A percentile compares a stretch with the other conserved stretches of the same genome.
Conservation (phyloP, 768 basidiomycete genomes). For the Tricholoma sp. region DNA sequence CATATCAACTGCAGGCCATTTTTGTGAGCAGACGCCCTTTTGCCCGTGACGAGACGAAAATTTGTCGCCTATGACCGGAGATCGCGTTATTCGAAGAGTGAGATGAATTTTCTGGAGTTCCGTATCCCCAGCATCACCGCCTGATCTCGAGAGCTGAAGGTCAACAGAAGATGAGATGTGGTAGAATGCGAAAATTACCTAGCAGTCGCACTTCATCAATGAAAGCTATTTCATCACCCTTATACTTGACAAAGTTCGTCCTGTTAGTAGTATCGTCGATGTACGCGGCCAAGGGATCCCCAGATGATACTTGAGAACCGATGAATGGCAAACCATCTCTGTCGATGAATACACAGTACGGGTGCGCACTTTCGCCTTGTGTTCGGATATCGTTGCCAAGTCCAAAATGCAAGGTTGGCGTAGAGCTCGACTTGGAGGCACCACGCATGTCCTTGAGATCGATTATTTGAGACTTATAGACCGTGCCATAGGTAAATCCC, state of each 20-base stretch:
- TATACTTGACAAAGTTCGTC: slow-evolving; percentile 90
- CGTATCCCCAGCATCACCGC: slow-evolving; percentile 79
- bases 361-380: slow-evolving; percentile 39
- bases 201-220: slow-evolving; percentile 89
- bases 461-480: slow-evolving; percentile 92
- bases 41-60: slow-evolving; percentile 99
- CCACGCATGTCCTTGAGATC: slow-evolving; percentile 83
- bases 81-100: slow-evolving; percentile 87
- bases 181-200: slow-evolving; percentile 41
- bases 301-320: slow-evolving; percentile 63
- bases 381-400: slow-evolving; percentile 69
- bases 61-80: slow-evolving; percentile 98
- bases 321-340: slow-evolving; percentile 80
- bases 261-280: slow-evolving; percentile 78
- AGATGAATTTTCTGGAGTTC: slow-evolving; percentile 92
- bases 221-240: slow-evolving; percentile 89
- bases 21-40: slow-evolving; percentile 99
- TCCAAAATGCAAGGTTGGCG: slow-evolving; percentile 86
- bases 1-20: slow-evolving; percentile 98
- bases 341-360: slow-evolving; percentile 54
- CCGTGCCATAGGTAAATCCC: slow-evolving; percentile 93
- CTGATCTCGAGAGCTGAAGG: slow-evolving; percentile 31
- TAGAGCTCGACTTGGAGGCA: slow-evolving; percentile 47
- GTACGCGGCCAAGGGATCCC: slow-evolving; percentile 84
- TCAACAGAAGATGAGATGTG: neutral